Evolutionary conservation across 768 basidiomycete genomes (phyloP).

Genomic region (Suillus luteus): DNA sequence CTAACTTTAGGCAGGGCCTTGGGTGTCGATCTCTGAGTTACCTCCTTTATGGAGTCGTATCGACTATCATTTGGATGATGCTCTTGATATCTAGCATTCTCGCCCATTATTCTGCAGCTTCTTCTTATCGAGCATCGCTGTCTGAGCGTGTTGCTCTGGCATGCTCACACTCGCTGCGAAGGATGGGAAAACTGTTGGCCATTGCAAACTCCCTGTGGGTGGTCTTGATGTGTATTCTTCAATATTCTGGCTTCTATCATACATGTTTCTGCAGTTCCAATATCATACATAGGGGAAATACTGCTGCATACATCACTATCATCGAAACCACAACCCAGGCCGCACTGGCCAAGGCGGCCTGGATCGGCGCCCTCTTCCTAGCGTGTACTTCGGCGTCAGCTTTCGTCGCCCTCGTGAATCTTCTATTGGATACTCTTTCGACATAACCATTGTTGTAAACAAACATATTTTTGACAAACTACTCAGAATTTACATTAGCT

Average conservation of each 20-base stretch:
- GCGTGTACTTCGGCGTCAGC: constrained; percentile 24
- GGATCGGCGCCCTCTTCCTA: constrained; percentile 41
- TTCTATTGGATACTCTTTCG: constrained; percentile 15
- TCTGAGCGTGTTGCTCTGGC: background rate
- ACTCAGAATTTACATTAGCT: no score
- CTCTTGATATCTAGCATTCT: constrained; percentile 22
- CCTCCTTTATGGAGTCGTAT: constrained; percentile 21
- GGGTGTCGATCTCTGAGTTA: constrained; percentile 28
- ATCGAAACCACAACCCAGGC: constrained; percentile 20
- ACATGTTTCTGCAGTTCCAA: constrained; percentile 26
- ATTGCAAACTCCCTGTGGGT: constrained; percentile 22
- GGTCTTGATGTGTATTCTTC: constrained; percentile 22
- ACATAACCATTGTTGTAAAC: no score
- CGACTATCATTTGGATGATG: constrained; percentile 24
- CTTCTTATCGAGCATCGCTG: background rate
- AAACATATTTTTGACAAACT: no score
- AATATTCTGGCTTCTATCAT: constrained; percentile 24
- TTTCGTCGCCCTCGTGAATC: constrained; percentile 32
- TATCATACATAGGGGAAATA: constrained; percentile 20
- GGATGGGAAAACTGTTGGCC: constrained; percentile 22
- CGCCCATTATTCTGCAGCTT: background rate
- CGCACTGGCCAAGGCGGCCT: constrained; percentile 30
- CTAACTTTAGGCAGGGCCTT: constrained; percentile 10
- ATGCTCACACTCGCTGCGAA: constrained; percentile 14
- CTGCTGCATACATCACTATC: constrained; percentile 35